Evolutionary conservation across 2,329 filamentous ascomycete species (phyloP), one percentile per base, ranked within the genome.

Genomic region (Blastomyces gilchristii): DNA sequence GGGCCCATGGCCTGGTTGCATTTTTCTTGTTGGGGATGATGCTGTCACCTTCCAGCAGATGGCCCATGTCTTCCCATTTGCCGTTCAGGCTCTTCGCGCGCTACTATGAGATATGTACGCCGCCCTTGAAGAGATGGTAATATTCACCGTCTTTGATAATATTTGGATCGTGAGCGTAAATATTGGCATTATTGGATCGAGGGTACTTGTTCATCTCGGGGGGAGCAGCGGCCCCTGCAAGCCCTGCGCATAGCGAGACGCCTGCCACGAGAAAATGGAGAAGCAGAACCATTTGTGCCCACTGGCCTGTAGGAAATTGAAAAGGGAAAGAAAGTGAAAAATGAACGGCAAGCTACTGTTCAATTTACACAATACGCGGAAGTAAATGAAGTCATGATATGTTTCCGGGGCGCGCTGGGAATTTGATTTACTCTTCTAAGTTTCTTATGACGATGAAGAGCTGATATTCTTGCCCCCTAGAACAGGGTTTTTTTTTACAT

Each of bases 111-210:
- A 75, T 58, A 57, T 69, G 62, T 6, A 68, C 53, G 9, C 70
- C 74, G 9, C 72, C 72, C 58, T 70, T 72, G 65, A 75, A 75
- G 39, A 75, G 68, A 61, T 76, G 76, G 39, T 64, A 64, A 63
- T 69, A 75, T 52, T 65, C 66, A 43, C 65, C 66, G 50, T 69
- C 62, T 3, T 67, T 54, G 28, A 76, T 4, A 22, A 76, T 72
- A 49, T 71, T 74, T 8, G 74, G 74, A 58, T 76, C 74, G 58
- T 75, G 74, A 2, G 62, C 69, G 18, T 34, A 25, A 12, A 60
- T 16, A 9, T 47, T 47, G 12, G 34, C 45, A 22, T 45, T 18
- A 16, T 60, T 47, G 9, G 58, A 22, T 37, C 34, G 58, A 28
- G 58, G 58, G n/a, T 31, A 60, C 9, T 37, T 58, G 37, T 34